These are phyloP conservation scores for Trichoderma polysporum DNA, from an alignment of 2,329 filamentous ascomycete genomes.

Conservation along the genomic window DNA sequence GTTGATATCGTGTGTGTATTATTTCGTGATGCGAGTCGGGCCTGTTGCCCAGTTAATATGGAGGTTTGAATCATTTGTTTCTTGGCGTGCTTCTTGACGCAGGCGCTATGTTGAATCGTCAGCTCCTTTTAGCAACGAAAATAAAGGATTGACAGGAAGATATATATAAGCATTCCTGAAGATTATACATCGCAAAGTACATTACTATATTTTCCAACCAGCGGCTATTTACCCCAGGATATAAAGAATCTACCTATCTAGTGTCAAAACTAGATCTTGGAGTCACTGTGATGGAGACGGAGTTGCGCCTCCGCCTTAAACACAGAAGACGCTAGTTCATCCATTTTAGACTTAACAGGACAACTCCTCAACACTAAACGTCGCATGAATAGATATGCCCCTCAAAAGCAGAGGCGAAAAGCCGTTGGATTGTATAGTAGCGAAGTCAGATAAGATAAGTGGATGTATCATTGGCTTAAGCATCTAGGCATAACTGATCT, in stretches of 20 bases:
- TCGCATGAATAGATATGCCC: neutral
- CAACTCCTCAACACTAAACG: neutral
- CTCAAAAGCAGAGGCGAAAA: neutral
- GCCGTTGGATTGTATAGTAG: neutral
- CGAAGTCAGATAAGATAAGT: neutral
- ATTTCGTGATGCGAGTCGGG: slow-evolving; percentile 45
- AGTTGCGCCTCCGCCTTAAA: slow-evolving; percentile 23
- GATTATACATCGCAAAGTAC: neutral
- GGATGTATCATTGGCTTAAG: neutral
- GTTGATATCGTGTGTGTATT: slow-evolving; percentile 46
- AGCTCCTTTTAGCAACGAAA: neutral
- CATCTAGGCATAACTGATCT: neutral
- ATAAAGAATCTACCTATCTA: neutral
- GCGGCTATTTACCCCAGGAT: neutral
- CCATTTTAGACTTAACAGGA: neutral
- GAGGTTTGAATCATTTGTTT: neutral
- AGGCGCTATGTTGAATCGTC: neutral
- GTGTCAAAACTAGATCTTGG: neutral
- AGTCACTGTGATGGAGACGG: slow-evolving; percentile 16
- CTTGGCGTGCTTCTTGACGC: no score
- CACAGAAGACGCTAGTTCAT: neutral
- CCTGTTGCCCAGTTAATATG: slow-evolving; percentile 33
- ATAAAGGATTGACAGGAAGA: neutral
- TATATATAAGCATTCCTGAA: neutral
- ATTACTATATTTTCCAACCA: neutral